phyloP scores from a whole-genome alignment of 345 rosid genomes.

The Murraya paniculata region DNA sequence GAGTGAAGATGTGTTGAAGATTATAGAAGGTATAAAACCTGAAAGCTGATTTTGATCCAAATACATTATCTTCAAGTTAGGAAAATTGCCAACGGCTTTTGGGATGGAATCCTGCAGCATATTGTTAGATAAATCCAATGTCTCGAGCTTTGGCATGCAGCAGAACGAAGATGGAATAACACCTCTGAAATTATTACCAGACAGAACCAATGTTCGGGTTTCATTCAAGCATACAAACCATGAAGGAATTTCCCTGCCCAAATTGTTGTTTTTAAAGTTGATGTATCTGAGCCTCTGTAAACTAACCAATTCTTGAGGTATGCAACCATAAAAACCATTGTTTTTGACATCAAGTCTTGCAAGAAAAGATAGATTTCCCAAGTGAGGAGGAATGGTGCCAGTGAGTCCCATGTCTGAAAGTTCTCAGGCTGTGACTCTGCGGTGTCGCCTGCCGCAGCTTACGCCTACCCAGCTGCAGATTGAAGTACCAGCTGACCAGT shows the following conservation, averaged over 20 bases:
- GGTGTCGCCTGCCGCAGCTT: no score
- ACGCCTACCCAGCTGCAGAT: background rate
- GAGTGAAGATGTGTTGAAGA: conserved; percentile 2
- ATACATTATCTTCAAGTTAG: background rate
- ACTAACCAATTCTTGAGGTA: no score
- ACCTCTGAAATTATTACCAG: background rate
- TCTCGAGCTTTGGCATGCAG: background rate
- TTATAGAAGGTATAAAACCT: conserved; percentile 13
- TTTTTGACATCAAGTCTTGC: no score
- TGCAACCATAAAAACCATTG: no score
- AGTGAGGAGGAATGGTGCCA: no score
- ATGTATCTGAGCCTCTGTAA: no score
- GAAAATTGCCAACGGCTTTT: background rate
- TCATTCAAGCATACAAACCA: background rate
- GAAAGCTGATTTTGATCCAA: conserved; percentile 15
- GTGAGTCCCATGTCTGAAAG: no score
- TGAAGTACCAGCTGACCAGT: background rate
- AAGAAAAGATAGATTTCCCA: no score
- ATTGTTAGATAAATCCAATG: background rate
- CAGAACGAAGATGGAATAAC: background rate
- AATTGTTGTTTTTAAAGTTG: no score
- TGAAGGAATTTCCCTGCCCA: background rate
- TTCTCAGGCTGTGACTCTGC: no score
- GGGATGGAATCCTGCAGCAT: background rate
- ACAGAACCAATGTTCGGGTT: background rate